These are phyloP conservation scores for Cyberlindnera saturnus DNA, from an alignment of 805 yeast genomes.

Conservation along the genomic window DNA sequence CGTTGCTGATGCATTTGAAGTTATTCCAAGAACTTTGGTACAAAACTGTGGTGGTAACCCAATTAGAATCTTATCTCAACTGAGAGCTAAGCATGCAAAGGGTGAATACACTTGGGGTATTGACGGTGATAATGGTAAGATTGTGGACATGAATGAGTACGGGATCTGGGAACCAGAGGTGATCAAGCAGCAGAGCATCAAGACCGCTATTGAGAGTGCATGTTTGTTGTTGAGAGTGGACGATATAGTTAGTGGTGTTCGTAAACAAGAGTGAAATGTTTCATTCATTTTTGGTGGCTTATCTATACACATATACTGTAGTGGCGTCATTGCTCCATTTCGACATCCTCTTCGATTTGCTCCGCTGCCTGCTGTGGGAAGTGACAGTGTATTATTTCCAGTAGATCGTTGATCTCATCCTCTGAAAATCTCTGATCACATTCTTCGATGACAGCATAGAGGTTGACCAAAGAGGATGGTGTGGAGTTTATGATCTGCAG, in stretches of 20 bases:
- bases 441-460: slow-evolving; percentile 82
- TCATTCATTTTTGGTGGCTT: not conserved
- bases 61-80: slow-evolving; percentile 78
- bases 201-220: slow-evolving; percentile 98
- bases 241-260: slow-evolving; percentile 94
- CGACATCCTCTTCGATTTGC: slow-evolving; percentile 8
- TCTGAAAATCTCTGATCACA: slow-evolving; percentile 83
- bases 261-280: slow-evolving; percentile 37
- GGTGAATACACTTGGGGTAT: slow-evolving; percentile 84
- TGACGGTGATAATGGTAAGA: slow-evolving; percentile 90
- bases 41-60: slow-evolving; percentile 99
- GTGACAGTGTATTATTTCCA: slow-evolving; percentile 47
- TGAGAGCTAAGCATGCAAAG: slow-evolving; percentile 94
- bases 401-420: slow-evolving; percentile 51
- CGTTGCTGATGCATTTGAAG: slow-evolving; percentile 97
- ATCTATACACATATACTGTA: not conserved
- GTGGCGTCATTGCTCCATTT: slow-evolving; percentile 7
- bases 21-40: slow-evolving; percentile 92
- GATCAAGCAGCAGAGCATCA: slow-evolving; percentile 91
- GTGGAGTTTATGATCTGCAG: slow-evolving; percentile 76
- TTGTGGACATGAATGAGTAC: slow-evolving; percentile 91
- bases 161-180: slow-evolving; percentile 99
- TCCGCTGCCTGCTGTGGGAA: slow-evolving; percentile 34
- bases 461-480: slow-evolving; percentile 73
- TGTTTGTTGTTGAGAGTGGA: slow-evolving; percentile 92